Base-by-base conservation (phyloP, 2,329 filamentous ascomycete genomes). In the Colletotrichum viniferum region DNA sequence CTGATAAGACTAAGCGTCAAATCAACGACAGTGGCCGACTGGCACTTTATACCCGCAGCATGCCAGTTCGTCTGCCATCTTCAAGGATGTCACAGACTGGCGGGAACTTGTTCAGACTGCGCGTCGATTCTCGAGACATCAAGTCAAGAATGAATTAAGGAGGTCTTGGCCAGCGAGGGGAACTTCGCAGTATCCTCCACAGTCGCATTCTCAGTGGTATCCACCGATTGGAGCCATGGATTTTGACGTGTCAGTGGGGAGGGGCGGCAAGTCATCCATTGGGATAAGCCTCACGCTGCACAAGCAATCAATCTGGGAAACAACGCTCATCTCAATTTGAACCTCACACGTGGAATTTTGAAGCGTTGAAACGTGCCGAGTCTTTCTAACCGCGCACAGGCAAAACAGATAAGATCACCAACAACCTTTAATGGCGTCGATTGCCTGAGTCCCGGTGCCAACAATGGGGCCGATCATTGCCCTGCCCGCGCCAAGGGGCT, bases 281-380 rank as follows among this genome's bases (percentile, higher is more conserved):
- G 26, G 26, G 43, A 10, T 36, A 30, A 58, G 55, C 16, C 4
- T 12, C 58, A 10, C 18, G 58, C 43, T 12, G n/a, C 58, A 24
- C 43, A 60, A 43, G 16, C 55, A 74, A 52, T 71, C 18, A 74
- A 66, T 61, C 30, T 62, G 72, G 28, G 28, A 56, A 70, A 24
- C 28, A 24, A 21, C n/a, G 52, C 60, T 55, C 56, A 52, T 65
- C 28, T 38, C 34, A 67, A 38, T 61, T 16, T n/a, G 24, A 8
- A 28, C 38, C 38, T 61, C 60, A 66, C 67, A 74, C 61, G 68
- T 74, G 72, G 68, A 71, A 66, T 71, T 48, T 62, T 36, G 26
- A 43, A 43, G 66, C 36, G 38, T 64, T 36, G 48, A 74, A 71
- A 71, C 72, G n/a, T 8, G 72, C 68, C 72, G 48, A 74, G 72